Evolutionary conservation across 1,284 basidiomycete species (phyloP).

Genomic region (Rhodotorula sp.): DNA sequence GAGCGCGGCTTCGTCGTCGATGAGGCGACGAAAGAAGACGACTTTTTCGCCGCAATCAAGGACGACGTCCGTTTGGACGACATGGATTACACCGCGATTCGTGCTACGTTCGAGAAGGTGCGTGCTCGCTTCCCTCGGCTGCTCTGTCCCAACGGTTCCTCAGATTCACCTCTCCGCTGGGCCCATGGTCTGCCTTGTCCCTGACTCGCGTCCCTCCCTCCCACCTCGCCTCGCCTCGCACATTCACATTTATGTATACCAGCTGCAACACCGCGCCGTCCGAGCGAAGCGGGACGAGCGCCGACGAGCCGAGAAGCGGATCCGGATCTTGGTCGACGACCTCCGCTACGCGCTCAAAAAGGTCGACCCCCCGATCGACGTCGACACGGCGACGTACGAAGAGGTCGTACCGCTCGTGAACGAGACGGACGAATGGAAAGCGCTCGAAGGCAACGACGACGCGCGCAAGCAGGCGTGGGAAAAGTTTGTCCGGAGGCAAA

Average conservation of each 20-base stretch:
- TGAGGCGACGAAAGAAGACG: constrained; percentile 48
- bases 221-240: neutral
- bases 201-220: neutral
- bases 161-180: neutral
- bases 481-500: constrained; percentile 82
- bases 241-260: neutral
- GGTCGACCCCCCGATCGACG: constrained; percentile 68
- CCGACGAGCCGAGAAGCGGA: constrained; percentile 73
- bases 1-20: constrained; percentile 51
- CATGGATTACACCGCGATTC: constrained; percentile 56
- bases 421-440: constrained; percentile 76
- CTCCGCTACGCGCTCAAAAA: constrained; percentile 93
- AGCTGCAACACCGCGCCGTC: constrained; percentile 69
- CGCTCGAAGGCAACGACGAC: constrained; percentile 72
- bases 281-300: constrained; percentile 70
- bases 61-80: constrained; percentile 48
- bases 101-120: constrained; percentile 28
- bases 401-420: constrained; percentile 72
- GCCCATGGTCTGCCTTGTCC: neutral
- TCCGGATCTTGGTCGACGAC: constrained; percentile 88
- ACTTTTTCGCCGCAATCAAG: constrained; percentile 55
- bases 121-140: constrained; percentile 12
- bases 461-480: constrained; percentile 71
- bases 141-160: neutral
- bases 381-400: constrained; percentile 67